Percentiles rank a stretch among this genome's conserved stretches.
Conservation (phyloP, 2,329 filamentous ascomycete species). For the Aspergillus sp. region DNA sequence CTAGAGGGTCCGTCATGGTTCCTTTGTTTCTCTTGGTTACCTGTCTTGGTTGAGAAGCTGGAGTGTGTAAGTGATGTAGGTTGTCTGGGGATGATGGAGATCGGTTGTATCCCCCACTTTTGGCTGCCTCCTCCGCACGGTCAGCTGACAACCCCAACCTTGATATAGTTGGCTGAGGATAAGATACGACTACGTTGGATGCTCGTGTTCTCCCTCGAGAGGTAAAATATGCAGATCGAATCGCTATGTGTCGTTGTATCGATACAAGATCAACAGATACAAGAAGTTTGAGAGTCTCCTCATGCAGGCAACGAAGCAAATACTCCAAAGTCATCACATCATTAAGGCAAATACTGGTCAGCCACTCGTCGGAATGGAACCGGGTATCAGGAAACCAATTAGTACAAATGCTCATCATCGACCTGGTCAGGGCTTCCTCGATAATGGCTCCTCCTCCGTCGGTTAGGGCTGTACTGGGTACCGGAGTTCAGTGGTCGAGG, state of each 20-base stretch:
- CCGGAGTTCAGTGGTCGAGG: constrained; percentile 45
- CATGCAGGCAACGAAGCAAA: neutral
- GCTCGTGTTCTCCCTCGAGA: too few species aligned
- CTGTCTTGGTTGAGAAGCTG: neutral
- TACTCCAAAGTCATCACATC: constrained; percentile 16
- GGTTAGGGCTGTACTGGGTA: constrained; percentile 35
- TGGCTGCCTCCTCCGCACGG: neutral
- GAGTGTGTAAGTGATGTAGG: too few species aligned
- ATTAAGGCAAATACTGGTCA: constrained; percentile 12
- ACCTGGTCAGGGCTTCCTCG: constrained; percentile 41
- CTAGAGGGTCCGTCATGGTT: constrained; percentile 15
- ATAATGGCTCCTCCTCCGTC: constrained; percentile 38
- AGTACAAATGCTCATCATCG: constrained; percentile 39
- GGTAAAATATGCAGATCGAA: constrained; percentile 2
- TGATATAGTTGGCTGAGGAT: too few species aligned
- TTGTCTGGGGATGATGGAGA: neutral
- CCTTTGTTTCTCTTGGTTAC: neutral
- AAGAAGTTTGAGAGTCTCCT: neutral
- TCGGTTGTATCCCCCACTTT: neutral
- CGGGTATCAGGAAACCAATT: constrained; percentile 11
- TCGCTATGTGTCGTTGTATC: constrained; percentile 11
- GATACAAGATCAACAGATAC: neutral
- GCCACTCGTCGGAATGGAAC: neutral
- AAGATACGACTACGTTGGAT: too few species aligned
- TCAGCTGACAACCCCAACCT: neutral